A percentile compares a stretch with the other conserved stretches of the same genome.
Evolutionary conservation across 179 eudicot species (phyloP).

Genomic region (Vitellaria paradoxa): DNA sequence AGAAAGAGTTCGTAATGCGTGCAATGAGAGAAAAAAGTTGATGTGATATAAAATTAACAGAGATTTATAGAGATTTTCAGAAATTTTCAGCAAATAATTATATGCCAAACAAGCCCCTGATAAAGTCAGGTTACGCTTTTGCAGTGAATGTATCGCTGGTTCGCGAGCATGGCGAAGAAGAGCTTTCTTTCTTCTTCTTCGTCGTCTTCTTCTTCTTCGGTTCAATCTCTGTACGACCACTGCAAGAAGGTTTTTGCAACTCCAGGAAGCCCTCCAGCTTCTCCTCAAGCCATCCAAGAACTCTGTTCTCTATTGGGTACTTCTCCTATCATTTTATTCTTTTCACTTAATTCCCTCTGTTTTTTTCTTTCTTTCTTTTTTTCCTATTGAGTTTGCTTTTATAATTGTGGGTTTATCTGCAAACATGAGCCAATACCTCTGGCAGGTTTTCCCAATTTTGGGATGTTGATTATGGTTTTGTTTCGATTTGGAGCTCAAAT

Average conservation of each 20-base stretch:
- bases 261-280: constrained; percentile 30
- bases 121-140: background rate
- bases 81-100: too few species aligned
- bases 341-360: background rate
- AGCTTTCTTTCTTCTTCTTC: constrained; percentile 21
- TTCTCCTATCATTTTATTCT: background rate
- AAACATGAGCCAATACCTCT: background rate
- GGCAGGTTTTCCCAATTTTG: constrained; percentile 5
- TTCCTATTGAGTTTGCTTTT: background rate
- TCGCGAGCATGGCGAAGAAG: constrained; percentile 51
- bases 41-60: too few species aligned
- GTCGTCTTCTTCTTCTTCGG: constrained; percentile 22
- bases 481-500: background rate
- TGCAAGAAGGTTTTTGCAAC: constrained; percentile 57
- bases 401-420: background rate
- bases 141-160: constrained; percentile 3
- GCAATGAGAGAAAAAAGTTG: too few species aligned
- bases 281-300: constrained; percentile 47
- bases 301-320: constrained; percentile 76
- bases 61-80: too few species aligned
- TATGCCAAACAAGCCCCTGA: too few species aligned
- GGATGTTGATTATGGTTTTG: constrained; percentile 5
- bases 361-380: background rate
- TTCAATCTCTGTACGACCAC: constrained; percentile 70
- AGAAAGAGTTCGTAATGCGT: too few species aligned